Percentiles rank a stretch among this genome's conserved stretches.
phyloP scores from a whole-genome alignment of 1,139 yeast species.

The Candida dubliniensis region DNA sequence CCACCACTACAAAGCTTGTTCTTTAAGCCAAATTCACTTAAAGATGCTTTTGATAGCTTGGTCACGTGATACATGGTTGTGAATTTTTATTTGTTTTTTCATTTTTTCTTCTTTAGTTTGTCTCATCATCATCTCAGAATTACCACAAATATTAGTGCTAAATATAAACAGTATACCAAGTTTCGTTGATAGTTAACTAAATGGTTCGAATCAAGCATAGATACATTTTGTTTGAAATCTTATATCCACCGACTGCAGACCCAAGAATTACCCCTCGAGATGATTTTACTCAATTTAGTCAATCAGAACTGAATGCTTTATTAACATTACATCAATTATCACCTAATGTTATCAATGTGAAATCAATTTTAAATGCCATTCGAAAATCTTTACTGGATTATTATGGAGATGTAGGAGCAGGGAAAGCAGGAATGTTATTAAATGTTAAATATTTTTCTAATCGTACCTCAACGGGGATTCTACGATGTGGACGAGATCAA shows the following conservation, averaged over 20 bases:
- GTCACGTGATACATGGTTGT: background rate
- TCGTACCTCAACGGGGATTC: slow-evolving; percentile 80
- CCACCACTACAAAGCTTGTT: background rate
- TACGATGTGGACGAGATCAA: slow-evolving; percentile 72
- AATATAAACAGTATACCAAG: no score
- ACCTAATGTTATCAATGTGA: slow-evolving; percentile 43
- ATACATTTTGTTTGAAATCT: slow-evolving; percentile 75
- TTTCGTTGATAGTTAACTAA: background rate
- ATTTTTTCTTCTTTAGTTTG: background rate
- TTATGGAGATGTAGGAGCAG: slow-evolving; percentile 81
- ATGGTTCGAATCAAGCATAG: slow-evolving; percentile 92
- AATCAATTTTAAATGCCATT: slow-evolving; percentile 52
- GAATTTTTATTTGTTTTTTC: background rate
- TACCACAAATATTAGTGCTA: no score
- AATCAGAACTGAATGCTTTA: slow-evolving; percentile 36
- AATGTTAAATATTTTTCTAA: slow-evolving; percentile 78
- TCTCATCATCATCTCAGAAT: background rate
- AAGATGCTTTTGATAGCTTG: background rate
- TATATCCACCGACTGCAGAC: slow-evolving; percentile 53
- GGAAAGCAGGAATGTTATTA: slow-evolving; percentile 61
- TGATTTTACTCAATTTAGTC: slow-evolving; percentile 22
- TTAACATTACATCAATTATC: slow-evolving; percentile 51
- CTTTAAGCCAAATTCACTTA: no score
- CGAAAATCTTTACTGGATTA: slow-evolving; percentile 53
- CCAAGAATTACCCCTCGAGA: slow-evolving; percentile 13